Evolutionary conservation across 2,329 filamentous ascomycete species (phyloP).

Genomic region (Alternaria ventricosa): DNA sequence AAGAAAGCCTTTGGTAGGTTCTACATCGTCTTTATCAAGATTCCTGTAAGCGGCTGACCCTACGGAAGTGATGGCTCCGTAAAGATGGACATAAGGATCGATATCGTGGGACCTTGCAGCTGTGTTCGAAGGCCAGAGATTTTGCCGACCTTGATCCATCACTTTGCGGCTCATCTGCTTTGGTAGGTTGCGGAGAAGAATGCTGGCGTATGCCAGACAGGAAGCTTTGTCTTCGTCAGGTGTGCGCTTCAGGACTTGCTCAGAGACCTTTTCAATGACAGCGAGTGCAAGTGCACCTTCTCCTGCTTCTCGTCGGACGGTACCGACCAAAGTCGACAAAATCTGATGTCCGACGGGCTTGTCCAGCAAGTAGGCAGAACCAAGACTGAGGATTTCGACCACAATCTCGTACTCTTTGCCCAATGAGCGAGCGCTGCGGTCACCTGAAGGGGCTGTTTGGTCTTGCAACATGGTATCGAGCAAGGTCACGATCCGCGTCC

Average conservation of each 20-base stretch:
- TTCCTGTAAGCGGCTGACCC: constrained; percentile 63
- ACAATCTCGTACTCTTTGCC: constrained; percentile 75
- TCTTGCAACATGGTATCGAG: constrained; percentile 34
- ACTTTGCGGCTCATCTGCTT: constrained; percentile 52
- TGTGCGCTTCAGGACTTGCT: constrained; percentile 27
- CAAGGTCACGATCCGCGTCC: constrained; percentile 32
- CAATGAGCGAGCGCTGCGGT: constrained; percentile 50
- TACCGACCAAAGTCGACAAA: constrained; percentile 63
- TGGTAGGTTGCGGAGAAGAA: constrained; percentile 46
- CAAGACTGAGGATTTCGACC: constrained; percentile 71
- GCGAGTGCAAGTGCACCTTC: constrained; percentile 70
- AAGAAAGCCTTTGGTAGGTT: constrained; percentile 57
- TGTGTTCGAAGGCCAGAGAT: constrained; percentile 67
- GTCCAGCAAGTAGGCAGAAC: constrained; percentile 48
- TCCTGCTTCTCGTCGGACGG: constrained; percentile 67
- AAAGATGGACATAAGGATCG: constrained; percentile 71
- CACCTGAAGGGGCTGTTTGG: constrained; percentile 26
- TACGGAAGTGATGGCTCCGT: constrained; percentile 63
- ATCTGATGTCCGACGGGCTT: constrained; percentile 48
- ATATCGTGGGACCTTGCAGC: constrained; percentile 46
- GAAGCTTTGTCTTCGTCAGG: constrained; percentile 25
- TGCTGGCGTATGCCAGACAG: constrained; percentile 39
- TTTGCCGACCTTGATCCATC: constrained; percentile 68
- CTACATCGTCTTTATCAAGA: constrained; percentile 48
- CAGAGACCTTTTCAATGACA: constrained; percentile 74